Conservation (phyloP, 441 rosid species). For the Arabidopsis lyrata region DNA sequence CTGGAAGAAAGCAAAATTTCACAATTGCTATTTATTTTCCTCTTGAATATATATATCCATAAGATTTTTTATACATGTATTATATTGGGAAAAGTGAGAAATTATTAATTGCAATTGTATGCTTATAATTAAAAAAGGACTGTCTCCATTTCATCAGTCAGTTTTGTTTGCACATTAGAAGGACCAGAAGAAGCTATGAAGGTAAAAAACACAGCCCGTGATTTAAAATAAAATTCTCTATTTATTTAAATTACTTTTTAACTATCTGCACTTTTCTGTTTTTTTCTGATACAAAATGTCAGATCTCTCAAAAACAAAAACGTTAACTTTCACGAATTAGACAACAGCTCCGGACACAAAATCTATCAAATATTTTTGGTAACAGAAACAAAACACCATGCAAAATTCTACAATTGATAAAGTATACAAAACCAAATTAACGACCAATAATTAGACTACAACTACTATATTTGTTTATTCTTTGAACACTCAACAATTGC, state of each 20-base stretch:
- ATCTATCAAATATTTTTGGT: slow-evolving; percentile 29
- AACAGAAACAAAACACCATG: slow-evolving; percentile 25
- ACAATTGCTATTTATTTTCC: background rate
- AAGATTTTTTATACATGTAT: slow-evolving; percentile 14
- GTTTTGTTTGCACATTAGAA: slow-evolving; percentile 44
- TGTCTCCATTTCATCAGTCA: slow-evolving; percentile 39
- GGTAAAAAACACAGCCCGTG: slow-evolving; percentile 49
- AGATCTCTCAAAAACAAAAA: slow-evolving; percentile 19
- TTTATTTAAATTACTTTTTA: slow-evolving; percentile 19
- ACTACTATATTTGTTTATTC: background rate
- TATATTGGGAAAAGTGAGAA: slow-evolving; percentile 37
- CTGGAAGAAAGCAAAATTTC: slow-evolving; percentile 47
- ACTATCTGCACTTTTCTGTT: slow-evolving; percentile 24
- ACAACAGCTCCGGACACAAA: slow-evolving; percentile 12
- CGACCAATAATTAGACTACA: background rate
- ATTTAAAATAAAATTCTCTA: background rate
- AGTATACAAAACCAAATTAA: slow-evolving; percentile 26
- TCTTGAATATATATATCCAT: slow-evolving; percentile 22
- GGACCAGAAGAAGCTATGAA: slow-evolving; percentile 38
- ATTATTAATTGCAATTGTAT: slow-evolving; percentile 45
- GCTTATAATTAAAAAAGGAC: slow-evolving; percentile 46
- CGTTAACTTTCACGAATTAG: slow-evolving; percentile 47
- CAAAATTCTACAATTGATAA: slow-evolving; percentile 12
- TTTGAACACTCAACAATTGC: background rate
- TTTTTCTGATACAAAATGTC: slow-evolving; percentile 29